Conservation (phyloP, 371 early-diverging fungal genomes). For the Saksenaea oblongispora region DNA sequence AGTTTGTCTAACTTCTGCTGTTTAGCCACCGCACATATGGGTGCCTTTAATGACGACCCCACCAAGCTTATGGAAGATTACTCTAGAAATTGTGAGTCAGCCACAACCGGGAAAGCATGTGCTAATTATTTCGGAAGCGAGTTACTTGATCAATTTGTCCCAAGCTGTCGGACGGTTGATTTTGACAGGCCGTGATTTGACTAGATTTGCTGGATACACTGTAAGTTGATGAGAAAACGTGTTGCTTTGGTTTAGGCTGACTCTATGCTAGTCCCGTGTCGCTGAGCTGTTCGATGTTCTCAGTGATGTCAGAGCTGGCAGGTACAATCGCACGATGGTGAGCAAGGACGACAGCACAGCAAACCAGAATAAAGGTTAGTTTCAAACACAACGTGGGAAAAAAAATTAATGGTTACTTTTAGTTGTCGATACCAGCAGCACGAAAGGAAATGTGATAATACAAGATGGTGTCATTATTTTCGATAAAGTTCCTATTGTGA, state of each 20-base stretch:
- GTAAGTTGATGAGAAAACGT: conserved; percentile 25
- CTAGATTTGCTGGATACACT: conserved; percentile 78
- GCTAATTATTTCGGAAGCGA: conserved; percentile 41
- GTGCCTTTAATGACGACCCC: conserved; percentile 59
- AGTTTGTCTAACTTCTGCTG: background rate
- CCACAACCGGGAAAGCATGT: too few species aligned
- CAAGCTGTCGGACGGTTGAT: conserved; percentile 87
- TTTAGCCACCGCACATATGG: conserved; percentile 62
- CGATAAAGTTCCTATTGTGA: conserved; percentile 86
- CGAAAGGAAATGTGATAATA: conserved; percentile 65
- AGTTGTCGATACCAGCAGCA: conserved; percentile 49
- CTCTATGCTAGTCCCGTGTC: conserved; percentile 61
- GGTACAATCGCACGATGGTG: conserved; percentile 66
- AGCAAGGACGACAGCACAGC: conserved; percentile 39
- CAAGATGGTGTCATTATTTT: conserved; percentile 79
- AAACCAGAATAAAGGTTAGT: conserved; percentile 34
- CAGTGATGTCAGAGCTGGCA: conserved; percentile 68
- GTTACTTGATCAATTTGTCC: conserved; percentile 83
- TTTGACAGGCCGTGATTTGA: conserved; percentile 79
- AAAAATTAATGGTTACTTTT: background rate
- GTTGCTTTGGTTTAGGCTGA: background rate
- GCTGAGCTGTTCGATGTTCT: conserved; percentile 76
- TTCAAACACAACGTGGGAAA: background rate
- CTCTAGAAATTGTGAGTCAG: conserved; percentile 76
- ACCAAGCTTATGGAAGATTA: conserved; percentile 87